Evolutionary conservation across 2,329 filamentous ascomycete species (phyloP).

Genomic region (Arthrobotrys musiformis): DNA sequence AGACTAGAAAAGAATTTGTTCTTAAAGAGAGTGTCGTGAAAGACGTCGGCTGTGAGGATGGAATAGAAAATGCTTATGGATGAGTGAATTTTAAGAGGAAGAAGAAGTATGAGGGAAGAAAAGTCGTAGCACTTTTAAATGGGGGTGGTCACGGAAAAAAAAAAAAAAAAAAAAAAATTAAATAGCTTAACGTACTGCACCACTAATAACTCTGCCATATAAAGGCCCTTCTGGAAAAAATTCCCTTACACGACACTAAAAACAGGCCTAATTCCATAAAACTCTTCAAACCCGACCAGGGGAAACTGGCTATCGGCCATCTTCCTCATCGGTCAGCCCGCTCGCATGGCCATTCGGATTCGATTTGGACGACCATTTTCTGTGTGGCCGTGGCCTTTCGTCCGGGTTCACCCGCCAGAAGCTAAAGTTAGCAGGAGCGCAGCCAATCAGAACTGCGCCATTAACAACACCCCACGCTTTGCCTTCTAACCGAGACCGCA

Average conservation of each 20-base stretch:
- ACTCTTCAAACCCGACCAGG: background rate
- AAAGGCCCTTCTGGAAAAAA: conserved; percentile 23
- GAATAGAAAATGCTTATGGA: background rate
- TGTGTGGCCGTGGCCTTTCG: conserved; percentile 25
- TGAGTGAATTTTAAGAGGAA: conserved; percentile 38
- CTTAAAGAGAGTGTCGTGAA: conserved; percentile 27
- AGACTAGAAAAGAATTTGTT: conserved; percentile 13
- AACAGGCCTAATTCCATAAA: background rate
- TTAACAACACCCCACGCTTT: conserved; percentile 41
- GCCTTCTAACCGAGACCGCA: conserved; percentile 25
- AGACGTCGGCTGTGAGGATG: conserved; percentile 15
- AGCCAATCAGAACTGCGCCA: conserved; percentile 26
- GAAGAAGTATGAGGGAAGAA: conserved; percentile 13
- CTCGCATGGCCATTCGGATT: conserved; percentile 9
- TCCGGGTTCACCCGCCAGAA: conserved; percentile 50
- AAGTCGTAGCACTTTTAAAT: conserved; percentile 14
- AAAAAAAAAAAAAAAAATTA: conserved; percentile 35
- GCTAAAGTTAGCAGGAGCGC: conserved; percentile 19
- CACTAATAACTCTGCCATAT: background rate
- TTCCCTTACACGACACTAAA: background rate
- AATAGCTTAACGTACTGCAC: conserved; percentile 11
- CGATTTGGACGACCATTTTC: background rate
- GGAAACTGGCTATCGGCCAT: background rate
- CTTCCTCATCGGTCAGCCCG: conserved; percentile 37
- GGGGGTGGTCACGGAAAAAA: conserved; percentile 30